Percentiles rank a stretch among this genome's conserved stretches.
Conservation (phyloP, 371 early-diverging fungal species). For the Apophysomyces sp. region DNA sequence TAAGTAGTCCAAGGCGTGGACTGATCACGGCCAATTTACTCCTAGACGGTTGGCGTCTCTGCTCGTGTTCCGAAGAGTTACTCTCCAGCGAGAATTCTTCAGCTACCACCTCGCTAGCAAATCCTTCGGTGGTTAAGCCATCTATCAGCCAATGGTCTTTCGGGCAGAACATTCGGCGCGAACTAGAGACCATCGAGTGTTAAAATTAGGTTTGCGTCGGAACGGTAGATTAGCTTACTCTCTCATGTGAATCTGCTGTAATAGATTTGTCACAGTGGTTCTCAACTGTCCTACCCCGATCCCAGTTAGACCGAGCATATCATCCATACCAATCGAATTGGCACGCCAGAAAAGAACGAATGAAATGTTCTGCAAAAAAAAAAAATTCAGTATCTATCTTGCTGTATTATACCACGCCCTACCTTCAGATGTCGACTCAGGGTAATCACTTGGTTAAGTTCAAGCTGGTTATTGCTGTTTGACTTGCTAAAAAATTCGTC, state of each 20-base stretch:
- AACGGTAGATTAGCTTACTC: conserved; percentile 53
- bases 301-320: conserved; percentile 42
- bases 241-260: conserved; percentile 80
- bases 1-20: conserved; percentile 73
- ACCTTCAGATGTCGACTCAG: conserved; percentile 63
- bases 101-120: conserved; percentile 58
- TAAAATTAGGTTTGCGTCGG: not conserved
- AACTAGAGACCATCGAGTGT: conserved; percentile 28
- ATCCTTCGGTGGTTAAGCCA: conserved; percentile 64
- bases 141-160: conserved; percentile 76
- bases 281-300: conserved; percentile 58
- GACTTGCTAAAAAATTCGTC: conserved; percentile 71
- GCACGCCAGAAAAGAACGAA: conserved; percentile 73
- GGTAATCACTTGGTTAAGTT: conserved; percentile 46
- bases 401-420: conserved; percentile 3
- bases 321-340: conserved; percentile 37
- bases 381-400: conserved; percentile 9
- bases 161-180: conserved; percentile 69
- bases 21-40: conserved; percentile 48
- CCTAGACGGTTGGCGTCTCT: conserved; percentile 31
- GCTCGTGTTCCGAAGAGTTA: conserved; percentile 11
- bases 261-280: conserved; percentile 61
- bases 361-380: conserved; percentile 56
- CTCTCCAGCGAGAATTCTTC: conserved; percentile 54
- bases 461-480: conserved; percentile 47